Base-by-base conservation (phyloP, 106 monocot genomes). In the Chionographis japonica region DNA sequence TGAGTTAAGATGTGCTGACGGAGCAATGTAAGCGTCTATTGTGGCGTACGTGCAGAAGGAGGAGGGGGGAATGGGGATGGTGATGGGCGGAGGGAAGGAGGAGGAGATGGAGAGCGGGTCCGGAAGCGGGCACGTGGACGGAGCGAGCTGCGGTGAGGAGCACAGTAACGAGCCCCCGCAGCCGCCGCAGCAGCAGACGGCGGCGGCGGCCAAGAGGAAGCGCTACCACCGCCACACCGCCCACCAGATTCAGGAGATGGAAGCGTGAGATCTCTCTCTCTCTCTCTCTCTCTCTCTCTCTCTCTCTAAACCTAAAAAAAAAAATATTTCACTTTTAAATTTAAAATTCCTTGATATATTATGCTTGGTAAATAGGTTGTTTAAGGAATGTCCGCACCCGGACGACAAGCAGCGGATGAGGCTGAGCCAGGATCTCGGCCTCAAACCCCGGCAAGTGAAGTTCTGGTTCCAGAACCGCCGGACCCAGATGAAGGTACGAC, bases 391-490 rank as follows among this genome's bases (percentile, higher is more conserved):
- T 19, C 97, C 92, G 13, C 97, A 98, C 61, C 97, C 97, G 41
- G 97, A 98, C 61, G 97, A 98, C 74, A 98, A 98, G 88, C 97
- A 92, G 69, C 68, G 97, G 72, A 40, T 93, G 83, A 81, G 78
- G 73, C 83, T 98, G 12, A 98, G 97, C 87, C 92, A 89, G 54
- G 97, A 98, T 4, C 90, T 98, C 43, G 92, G 97, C 12, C 87
- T 98, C 42, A 92, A 89, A 19, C 97, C 97, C 10, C 84, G 97
- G 40, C 97, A 98, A 62, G 92, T 98, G 69, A 98, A 98, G 79
- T 98, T 98, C 79, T 98, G 97, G 97, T 98, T 98, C 80, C 97
- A 98, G 74, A 98, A 98, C 72, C 81, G 92, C 10, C 88, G 97
- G 9, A 98, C 97, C 40, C 97, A 98, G 68, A 90, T 98, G 90